Evolutionary conservation across 306 rosid genomes (phyloP).

Genomic region (Herpetospermum pedunculosum): DNA sequence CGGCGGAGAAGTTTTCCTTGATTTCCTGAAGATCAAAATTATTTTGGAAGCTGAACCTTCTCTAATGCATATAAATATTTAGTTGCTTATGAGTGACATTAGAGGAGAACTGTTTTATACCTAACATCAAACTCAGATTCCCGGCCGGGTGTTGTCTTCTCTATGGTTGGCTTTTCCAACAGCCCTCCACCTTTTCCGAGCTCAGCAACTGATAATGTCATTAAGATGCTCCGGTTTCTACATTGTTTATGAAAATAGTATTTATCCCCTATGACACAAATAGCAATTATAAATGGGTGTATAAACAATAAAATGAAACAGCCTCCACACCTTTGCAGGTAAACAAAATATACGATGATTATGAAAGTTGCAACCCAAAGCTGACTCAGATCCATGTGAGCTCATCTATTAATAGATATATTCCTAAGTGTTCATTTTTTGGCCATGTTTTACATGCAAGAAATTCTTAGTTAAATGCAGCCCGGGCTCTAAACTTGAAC

Average conservation of each 20-base stretch:
- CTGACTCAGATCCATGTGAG: neutral
- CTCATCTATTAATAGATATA: neutral
- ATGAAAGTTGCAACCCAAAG: neutral
- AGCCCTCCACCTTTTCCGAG: conserved; percentile 63
- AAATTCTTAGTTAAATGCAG: neutral
- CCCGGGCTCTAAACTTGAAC: neutral
- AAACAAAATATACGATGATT: neutral
- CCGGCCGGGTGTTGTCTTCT: conserved; percentile 67
- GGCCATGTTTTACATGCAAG: neutral
- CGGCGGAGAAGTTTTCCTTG: conserved; percentile 64
- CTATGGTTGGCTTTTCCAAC: conserved; percentile 76
- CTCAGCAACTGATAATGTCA: conserved; percentile 34
- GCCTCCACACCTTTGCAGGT: neutral
- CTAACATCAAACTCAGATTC: conserved; percentile 71
- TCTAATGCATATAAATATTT: neutral
- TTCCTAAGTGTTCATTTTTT: neutral
- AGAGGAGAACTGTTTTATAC: conserved; percentile 13
- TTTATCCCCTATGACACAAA: conserved; percentile 40
- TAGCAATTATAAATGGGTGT: conserved; percentile 9
- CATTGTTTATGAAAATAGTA: conserved; percentile 23
- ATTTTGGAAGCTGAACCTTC: neutral
- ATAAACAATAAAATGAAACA: neutral
- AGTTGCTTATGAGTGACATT: neutral
- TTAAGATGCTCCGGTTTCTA: conserved; percentile 29
- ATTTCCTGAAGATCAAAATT: conserved; percentile 36